Percentiles rank a stretch among this genome's conserved stretches.
phyloP scores from a whole-genome alignment of 1,284 basidiomycete species.

The Cystobasidium pallidum region DNA sequence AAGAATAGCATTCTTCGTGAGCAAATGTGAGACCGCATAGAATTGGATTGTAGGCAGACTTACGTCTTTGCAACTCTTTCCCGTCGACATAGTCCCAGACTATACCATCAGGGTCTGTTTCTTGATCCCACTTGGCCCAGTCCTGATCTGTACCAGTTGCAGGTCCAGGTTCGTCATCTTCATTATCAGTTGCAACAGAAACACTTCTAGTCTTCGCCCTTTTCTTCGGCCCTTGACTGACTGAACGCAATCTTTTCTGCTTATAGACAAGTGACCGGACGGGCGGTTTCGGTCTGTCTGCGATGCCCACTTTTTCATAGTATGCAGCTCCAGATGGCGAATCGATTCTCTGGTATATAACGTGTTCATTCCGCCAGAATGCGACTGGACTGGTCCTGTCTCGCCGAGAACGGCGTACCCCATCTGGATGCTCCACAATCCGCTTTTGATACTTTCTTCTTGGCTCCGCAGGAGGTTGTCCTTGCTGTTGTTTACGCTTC shows the following conservation, averaged over 20 bases:
- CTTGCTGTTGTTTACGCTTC: conserved; percentile 49
- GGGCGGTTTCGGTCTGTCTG: conserved; percentile 13
- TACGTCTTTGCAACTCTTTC: conserved; percentile 70
- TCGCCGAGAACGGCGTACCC: conserved; percentile 77
- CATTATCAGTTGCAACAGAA: conserved; percentile 17
- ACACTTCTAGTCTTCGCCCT: conserved; percentile 49
- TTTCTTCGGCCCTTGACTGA: conserved; percentile 29
- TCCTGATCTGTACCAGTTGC: conserved; percentile 60
- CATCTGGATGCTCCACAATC: neutral
- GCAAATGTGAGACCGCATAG: too few species aligned
- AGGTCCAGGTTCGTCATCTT: conserved; percentile 46
- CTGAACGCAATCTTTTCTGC: conserved; percentile 19
- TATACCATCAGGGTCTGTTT: conserved; percentile 69
- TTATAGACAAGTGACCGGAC: conserved; percentile 21
- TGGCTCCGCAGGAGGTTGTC: conserved; percentile 48
- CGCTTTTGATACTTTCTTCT: conserved; percentile 13
- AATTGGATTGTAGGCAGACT: too few species aligned
- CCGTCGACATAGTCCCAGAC: conserved; percentile 71
- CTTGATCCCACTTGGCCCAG: conserved; percentile 74
- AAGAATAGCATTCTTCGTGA: too few species aligned
- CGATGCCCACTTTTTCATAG: conserved; percentile 40
- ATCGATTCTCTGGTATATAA: conserved; percentile 72
- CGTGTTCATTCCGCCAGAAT: conserved; percentile 90
- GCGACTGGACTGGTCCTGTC: conserved; percentile 76
- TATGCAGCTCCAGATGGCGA: conserved; percentile 56